phyloP scores from a whole-genome alignment of 441 rosid species.

The Croton setiger region DNA sequence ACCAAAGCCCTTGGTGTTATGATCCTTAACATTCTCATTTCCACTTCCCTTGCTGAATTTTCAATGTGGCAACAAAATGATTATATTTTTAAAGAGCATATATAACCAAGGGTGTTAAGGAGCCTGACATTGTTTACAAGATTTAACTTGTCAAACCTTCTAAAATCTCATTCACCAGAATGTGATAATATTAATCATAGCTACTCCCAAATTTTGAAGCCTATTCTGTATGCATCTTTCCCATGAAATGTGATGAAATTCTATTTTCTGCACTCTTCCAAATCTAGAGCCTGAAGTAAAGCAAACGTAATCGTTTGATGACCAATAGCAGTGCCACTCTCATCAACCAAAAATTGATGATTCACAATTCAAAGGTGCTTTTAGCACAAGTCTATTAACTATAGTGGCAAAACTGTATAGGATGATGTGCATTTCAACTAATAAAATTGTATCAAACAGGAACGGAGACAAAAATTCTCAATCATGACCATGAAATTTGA shows the following conservation, averaged over 20 bases:
- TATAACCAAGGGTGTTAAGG: neutral
- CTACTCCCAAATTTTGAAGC: neutral
- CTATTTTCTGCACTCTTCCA: neutral
- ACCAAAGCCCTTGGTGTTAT: neutral
- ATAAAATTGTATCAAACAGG: neutral
- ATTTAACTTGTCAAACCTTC: neutral
- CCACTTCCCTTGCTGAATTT: neutral
- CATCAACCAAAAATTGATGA: neutral
- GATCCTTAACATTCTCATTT: neutral
- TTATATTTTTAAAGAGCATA: neutral
- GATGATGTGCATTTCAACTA: neutral
- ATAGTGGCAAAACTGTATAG: neutral
- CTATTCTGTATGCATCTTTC: neutral
- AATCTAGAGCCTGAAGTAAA: neutral
- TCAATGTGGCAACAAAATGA: neutral
- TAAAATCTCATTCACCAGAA: too few relatives aligned
- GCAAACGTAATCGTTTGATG: neutral
- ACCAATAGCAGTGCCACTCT: neutral
- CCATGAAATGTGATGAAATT: neutral
- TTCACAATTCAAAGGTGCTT: neutral
- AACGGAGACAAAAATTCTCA: neutral
- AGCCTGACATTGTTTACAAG: neutral
- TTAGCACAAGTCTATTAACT: neutral
- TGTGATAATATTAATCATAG: neutral
- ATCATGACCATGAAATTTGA: constrained; percentile 10